These are phyloP conservation scores for Chaetomiaceae sp. DNA, from an alignment of 2,329 filamentous ascomycete genomes.

Conservation along the genomic window DNA sequence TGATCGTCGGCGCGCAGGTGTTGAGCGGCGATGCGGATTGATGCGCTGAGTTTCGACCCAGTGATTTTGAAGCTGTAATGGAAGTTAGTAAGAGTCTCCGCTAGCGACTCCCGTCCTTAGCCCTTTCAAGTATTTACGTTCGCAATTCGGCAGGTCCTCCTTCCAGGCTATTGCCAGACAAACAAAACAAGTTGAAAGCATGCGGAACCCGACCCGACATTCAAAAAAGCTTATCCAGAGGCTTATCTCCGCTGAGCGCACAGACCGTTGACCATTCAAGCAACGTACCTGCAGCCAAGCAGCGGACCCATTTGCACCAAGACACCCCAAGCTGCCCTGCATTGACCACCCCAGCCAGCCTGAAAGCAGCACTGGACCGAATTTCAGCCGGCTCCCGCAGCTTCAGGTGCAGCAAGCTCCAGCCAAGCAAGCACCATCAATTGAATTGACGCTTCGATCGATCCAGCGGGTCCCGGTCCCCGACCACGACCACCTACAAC, in stretches of 20 bases:
- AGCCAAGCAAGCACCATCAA: constrained; percentile 9
- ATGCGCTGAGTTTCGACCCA: too few species aligned
- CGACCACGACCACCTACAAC: constrained; percentile 5
- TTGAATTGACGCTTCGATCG: constrained; percentile 10
- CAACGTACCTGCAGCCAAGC: not conserved
- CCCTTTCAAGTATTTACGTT: too few species aligned
- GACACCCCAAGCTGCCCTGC: too few species aligned
- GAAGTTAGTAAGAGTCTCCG: not conserved
- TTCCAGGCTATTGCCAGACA: too few species aligned
- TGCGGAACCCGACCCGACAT: too few species aligned
- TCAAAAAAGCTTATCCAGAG: too few species aligned
- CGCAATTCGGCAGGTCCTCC: too few species aligned
- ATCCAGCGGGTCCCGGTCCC: constrained; percentile 7
- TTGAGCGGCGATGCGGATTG: too few species aligned
- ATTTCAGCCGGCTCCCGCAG: constrained; percentile 15
- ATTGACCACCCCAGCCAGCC: not conserved
- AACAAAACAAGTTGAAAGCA: too few species aligned
- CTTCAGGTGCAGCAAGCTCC: constrained; percentile 6
- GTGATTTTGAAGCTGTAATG: too few species aligned
- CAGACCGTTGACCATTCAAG: not conserved
- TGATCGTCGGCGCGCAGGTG: not conserved
- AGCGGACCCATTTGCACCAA: too few species aligned
- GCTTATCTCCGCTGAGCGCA: not conserved
- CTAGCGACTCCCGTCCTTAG: too few species aligned
- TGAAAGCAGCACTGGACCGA: constrained; percentile 5